These are phyloP conservation scores for Austroboletus olivaceoglutinosus DNA, from an alignment of 1,284 basidiomycete species.

Conservation along the genomic window DNA sequence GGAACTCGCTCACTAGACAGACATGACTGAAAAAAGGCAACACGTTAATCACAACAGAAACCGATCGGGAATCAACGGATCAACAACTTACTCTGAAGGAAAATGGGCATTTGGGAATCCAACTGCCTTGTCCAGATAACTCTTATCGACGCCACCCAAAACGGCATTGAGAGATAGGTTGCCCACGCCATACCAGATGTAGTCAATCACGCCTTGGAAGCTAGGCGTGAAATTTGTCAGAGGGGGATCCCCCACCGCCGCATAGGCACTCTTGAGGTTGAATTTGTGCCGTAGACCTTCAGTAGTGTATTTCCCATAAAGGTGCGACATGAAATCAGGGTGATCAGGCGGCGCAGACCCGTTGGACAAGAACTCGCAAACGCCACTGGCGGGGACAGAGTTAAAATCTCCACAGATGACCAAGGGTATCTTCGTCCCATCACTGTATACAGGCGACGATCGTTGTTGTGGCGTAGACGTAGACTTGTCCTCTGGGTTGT, in stretches of 20 bases:
- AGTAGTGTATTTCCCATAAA: slow-evolving; percentile 91
- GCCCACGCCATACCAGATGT: slow-evolving; percentile 87
- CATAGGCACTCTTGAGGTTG: slow-evolving; percentile 84
- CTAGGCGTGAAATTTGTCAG: slow-evolving; percentile 92
- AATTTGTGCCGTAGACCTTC: slow-evolving; percentile 83
- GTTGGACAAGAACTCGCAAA: slow-evolving; percentile 87
- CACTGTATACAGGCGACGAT: slow-evolving; percentile 68
- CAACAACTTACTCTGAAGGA: slow-evolving; percentile 81
- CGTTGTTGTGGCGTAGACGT: slow-evolving; percentile 42
- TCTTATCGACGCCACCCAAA: slow-evolving; percentile 84
- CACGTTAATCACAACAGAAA: slow-evolving; percentile 5
- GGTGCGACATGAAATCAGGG: slow-evolving; percentile 89
- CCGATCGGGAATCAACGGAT: slow-evolving; percentile 9
- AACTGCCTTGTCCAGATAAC: slow-evolving; percentile 87
- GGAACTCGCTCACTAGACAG: slow-evolving; percentile 67
- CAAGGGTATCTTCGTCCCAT: slow-evolving; percentile 87
- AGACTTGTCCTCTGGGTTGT: slow-evolving; percentile 33
- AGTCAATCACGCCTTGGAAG: slow-evolving; percentile 86
- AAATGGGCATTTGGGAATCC: slow-evolving; percentile 98
- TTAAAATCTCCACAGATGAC: slow-evolving; percentile 97
- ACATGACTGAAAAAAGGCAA: slow-evolving; percentile 52
- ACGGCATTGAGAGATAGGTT: slow-evolving; percentile 84
- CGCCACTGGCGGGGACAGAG: slow-evolving; percentile 82
- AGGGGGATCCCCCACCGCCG: slow-evolving; percentile 61
- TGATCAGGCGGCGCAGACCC: slow-evolving; percentile 77